These are phyloP conservation scores for Schwanniomyces etchellsii DNA, from an alignment of 1,139 yeast species.

Conservation along the genomic window DNA sequence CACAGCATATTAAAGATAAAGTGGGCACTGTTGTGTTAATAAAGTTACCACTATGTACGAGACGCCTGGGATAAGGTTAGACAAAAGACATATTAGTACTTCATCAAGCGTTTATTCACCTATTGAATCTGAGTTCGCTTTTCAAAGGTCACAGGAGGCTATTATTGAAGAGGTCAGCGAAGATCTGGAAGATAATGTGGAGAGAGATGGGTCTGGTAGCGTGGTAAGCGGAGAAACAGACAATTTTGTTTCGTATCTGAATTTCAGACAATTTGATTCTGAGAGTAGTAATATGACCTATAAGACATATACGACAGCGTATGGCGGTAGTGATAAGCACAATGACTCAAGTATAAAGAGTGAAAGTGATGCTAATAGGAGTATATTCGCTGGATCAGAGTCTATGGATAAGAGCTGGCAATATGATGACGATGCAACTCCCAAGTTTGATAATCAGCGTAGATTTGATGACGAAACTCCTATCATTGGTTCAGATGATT, in stretches of 20 bases:
- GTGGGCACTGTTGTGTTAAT: no score
- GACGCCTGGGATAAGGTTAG: slow-evolving; percentile 4
- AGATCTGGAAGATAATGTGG: slow-evolving; percentile 8
- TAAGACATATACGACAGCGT: slow-evolving; percentile 7
- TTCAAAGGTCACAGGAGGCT: slow-evolving; percentile 8
- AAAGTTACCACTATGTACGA: background rate
- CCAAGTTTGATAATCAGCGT: slow-evolving; percentile 1
- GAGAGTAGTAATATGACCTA: slow-evolving; percentile 23
- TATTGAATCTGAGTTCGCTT: slow-evolving; percentile 14
- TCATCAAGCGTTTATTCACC: slow-evolving; percentile 32
- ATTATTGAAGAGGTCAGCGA: slow-evolving; percentile 12
- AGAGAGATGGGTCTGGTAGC: background rate
- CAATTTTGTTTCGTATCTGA: slow-evolving; percentile 2
- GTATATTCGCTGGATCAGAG: slow-evolving; percentile 7
- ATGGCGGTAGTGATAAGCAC: slow-evolving; percentile 7
- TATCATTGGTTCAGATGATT: slow-evolving; percentile 4
- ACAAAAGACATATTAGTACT: slow-evolving; percentile 18
- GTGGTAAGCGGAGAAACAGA: slow-evolving; percentile 3
- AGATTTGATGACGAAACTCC: slow-evolving; percentile 7
- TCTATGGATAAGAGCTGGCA: slow-evolving; percentile 6
- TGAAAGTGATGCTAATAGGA: slow-evolving; percentile 22
- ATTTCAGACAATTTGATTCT: slow-evolving; percentile 6
- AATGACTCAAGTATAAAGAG: slow-evolving; percentile 33
- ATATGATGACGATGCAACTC: slow-evolving; percentile 6
- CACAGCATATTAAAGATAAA: no score